These are phyloP conservation scores for Wickerhamiella occidentalis DNA, from an alignment of 805 yeast genomes.

Conservation along the genomic window DNA sequence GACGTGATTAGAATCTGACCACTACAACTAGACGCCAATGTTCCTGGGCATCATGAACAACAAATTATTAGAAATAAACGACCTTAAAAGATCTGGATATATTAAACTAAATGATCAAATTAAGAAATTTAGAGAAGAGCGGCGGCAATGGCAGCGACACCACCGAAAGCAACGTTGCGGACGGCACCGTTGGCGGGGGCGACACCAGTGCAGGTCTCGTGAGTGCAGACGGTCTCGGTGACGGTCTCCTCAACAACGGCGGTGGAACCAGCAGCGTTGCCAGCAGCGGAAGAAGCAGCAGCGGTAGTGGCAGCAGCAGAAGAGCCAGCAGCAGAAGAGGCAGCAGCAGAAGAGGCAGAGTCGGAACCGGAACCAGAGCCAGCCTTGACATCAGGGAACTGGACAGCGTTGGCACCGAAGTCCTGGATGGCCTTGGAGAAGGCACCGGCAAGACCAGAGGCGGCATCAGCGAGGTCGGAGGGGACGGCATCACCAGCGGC, in stretches of 20 bases:
- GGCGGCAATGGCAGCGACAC: conserved; percentile 4
- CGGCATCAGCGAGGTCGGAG: conserved; percentile 1
- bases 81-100: background rate
- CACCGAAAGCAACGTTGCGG: conserved; percentile 5
- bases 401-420: conserved; percentile 7
- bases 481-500: conserved; percentile 2
- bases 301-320: background rate
- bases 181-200: conserved; percentile 12
- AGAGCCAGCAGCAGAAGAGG: background rate
- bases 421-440: conserved; percentile 8
- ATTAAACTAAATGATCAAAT: background rate
- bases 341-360: background rate
- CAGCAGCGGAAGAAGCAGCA: background rate
- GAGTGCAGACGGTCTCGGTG: conserved; percentile 10
- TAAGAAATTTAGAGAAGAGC: background rate
- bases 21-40: no score
- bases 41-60: no score
- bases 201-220: conserved; percentile 11
- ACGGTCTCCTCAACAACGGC: conserved; percentile 11
- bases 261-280: background rate
- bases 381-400: conserved; percentile 8
- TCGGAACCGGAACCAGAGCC: background rate
- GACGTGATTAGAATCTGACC: no score
- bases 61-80: no score
- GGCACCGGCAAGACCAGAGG: background rate